phyloP scores from a whole-genome alignment of 140 eudicot genomes.

The Cichorium intybus region DNA sequence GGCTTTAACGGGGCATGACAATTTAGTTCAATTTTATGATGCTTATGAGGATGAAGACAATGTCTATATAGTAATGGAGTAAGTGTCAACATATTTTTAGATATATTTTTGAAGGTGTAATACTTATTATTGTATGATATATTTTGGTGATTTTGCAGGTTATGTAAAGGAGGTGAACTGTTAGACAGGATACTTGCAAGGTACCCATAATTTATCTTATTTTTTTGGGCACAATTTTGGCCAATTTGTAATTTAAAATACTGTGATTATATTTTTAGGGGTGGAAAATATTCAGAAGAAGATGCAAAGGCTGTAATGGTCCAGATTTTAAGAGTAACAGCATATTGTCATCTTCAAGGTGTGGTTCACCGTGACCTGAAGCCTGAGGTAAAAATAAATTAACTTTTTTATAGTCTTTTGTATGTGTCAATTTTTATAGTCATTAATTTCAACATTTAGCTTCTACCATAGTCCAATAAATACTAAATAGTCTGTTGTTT shows the following conservation, averaged over 20 bases:
- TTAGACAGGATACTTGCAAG: conserved; percentile 89
- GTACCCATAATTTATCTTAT: conserved; percentile 34
- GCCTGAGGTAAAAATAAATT: conserved; percentile 79
- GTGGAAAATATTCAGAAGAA: conserved; percentile 98
- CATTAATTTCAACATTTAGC: conserved; percentile 1
- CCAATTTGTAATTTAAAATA: conserved; percentile 14
- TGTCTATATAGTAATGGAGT: conserved; percentile 90
- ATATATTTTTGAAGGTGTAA: conserved; percentile 7
- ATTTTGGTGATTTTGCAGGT: conserved; percentile 45
- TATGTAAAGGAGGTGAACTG: conserved; percentile 97
- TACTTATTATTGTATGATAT: conserved; percentile 1
- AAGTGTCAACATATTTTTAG: conserved; percentile 47
- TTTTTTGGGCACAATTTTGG: neutral
- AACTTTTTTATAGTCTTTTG: neutral
- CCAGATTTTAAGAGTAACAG: conserved; percentile 80
- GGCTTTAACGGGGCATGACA: conserved; percentile 79
- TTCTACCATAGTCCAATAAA: neutral
- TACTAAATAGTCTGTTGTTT: neutral
- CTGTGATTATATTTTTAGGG: conserved; percentile 46
- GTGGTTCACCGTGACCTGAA: conserved; percentile 98
- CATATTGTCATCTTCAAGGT: conserved; percentile 99
- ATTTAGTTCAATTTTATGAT: conserved; percentile 79
- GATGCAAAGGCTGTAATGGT: conserved; percentile 94
- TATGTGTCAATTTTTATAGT: conserved; percentile 4
- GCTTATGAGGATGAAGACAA: conserved; percentile 86